Base-by-base conservation (phyloP, 2,329 filamentous ascomycete species). In the Colletotrichum cereale region DNA sequence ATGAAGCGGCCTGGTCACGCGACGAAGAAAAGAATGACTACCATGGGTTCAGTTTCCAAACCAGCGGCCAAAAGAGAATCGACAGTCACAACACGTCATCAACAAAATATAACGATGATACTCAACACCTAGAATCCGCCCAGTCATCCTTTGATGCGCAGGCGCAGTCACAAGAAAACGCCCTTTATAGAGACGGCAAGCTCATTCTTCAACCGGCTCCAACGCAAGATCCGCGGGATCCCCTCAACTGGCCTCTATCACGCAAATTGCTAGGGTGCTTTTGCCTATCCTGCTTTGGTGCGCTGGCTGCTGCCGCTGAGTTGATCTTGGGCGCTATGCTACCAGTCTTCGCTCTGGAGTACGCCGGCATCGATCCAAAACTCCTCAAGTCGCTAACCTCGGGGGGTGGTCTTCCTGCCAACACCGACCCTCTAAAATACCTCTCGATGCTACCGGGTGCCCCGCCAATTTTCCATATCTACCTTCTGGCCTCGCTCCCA, bases 311-410 rank as follows among this genome's bases (percentile, higher is more conserved):
- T 21, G 73, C 77, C 1, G 74, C 77, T 21, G 66, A 72, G 60
- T 12, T 76, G 26, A 76, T 79, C 31, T 74, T 81, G 48, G 77
- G 75, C 21, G 74, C 74, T 4, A 74, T 80, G 56, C 66, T 80
- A 10, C 79, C 80, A 38, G 76, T 81, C 24, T 81, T 80, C 61
- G 69, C 77, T 8, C 75, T 81, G 55, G 77, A 80, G 62, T 82
- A 81, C 62, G 74, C 78, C 7, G 78, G 79, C 11, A 66, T 79
- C 8, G 75, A 78, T 65, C 75, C 79, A 0, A 74, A 76, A 5
- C 67, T 75, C 29, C 73, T 81, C 31, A 76, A 76, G 24, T 12
- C 38, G 11, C 12, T 36, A 73, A 77, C 69, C 0, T 6, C 24
- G 0, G 26, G n/a, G 3, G 53, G 76, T 10, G 75, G 76, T 38